Conservation (phyloP, 2,329 filamentous ascomycete genomes). For the Ramularia endophylla region DNA sequence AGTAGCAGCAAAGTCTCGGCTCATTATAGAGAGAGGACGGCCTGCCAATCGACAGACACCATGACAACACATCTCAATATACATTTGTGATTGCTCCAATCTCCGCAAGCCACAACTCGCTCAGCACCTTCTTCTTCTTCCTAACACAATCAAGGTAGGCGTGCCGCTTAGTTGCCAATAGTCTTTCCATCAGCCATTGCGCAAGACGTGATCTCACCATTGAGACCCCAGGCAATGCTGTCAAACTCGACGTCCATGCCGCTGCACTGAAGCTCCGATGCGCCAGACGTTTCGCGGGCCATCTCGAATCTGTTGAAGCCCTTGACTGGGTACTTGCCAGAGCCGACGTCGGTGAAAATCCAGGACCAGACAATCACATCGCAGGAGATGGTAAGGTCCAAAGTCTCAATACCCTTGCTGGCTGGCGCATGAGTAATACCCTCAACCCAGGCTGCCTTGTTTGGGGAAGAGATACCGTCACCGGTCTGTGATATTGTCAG, state of each 20-base stretch:
- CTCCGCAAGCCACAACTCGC: too few relatives aligned
- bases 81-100: too few relatives aligned
- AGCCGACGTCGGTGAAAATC: slow-evolving; percentile 9
- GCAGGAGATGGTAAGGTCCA: slow-evolving; percentile 7
- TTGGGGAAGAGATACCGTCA: slow-evolving; percentile 1
- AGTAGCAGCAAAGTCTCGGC: too few relatives aligned
- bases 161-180: too few relatives aligned
- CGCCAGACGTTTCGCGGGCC: neutral
- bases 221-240: slow-evolving; percentile 9
- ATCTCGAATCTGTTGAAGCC: slow-evolving; percentile 12
- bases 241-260: slow-evolving; percentile 7
- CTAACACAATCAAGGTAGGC: too few relatives aligned
- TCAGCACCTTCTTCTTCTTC: too few relatives aligned
- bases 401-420: slow-evolving; percentile 8
- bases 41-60: too few relatives aligned
- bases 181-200: too few relatives aligned
- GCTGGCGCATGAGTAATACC: slow-evolving; percentile 3
- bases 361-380: slow-evolving; percentile 14
- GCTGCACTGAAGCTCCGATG: slow-evolving; percentile 4
- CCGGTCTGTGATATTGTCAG: too few relatives aligned
- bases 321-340: slow-evolving; percentile 6
- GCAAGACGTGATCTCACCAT: too few relatives aligned
- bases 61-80: too few relatives aligned
- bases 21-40: too few relatives aligned
- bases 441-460: slow-evolving; percentile 6